phyloP scores from a whole-genome alignment of 1,284 basidiomycete genomes.

The Melampsora americana region DNA sequence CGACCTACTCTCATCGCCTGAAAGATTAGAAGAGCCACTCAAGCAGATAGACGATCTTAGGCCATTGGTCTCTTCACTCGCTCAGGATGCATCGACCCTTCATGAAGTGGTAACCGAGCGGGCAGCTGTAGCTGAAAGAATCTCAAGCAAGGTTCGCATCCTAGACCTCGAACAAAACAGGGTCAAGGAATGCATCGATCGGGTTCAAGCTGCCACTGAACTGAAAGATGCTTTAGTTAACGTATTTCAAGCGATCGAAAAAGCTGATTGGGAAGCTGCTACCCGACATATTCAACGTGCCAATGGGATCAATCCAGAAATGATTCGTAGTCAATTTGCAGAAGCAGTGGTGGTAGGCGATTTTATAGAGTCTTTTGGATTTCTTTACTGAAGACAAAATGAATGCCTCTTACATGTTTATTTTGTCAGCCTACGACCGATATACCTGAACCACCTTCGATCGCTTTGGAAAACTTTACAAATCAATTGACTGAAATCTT shows the following conservation, averaged over 20 bases:
- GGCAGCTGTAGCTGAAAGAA: conserved; percentile 36
- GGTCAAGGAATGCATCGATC: conserved; percentile 51
- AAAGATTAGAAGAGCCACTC: conserved; percentile 28
- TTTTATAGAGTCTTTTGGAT: conserved; percentile 62
- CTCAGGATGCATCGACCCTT: conserved; percentile 11
- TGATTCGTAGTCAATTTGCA: conserved; percentile 77
- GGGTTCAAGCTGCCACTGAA: conserved; percentile 48
- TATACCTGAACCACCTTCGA: conserved; percentile 74
- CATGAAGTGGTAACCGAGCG: conserved; percentile 39
- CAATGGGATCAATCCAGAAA: conserved; percentile 72
- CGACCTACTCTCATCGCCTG: conserved; percentile 22
- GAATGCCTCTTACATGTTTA: conserved; percentile 72
- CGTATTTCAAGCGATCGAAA: conserved; percentile 76
- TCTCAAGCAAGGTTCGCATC: conserved; percentile 41
- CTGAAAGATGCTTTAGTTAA: conserved; percentile 59
- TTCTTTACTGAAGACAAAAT: conserved; percentile 59
- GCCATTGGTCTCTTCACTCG: conserved; percentile 17
- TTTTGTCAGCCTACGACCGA: conserved; percentile 64
- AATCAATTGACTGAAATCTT: conserved; percentile 75
- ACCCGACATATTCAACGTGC: conserved; percentile 83
- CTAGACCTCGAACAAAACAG: conserved; percentile 46
- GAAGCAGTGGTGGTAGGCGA: conserved; percentile 68
- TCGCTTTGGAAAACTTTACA: conserved; percentile 73
- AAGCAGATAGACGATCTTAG: conserved; percentile 25
- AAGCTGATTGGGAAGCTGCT: conserved; percentile 90